Percentiles rank a stretch among this genome's conserved stretches.
Conservation (phyloP, 192 early-diverging fungal genomes). For the Haplosporangium gracile region DNA sequence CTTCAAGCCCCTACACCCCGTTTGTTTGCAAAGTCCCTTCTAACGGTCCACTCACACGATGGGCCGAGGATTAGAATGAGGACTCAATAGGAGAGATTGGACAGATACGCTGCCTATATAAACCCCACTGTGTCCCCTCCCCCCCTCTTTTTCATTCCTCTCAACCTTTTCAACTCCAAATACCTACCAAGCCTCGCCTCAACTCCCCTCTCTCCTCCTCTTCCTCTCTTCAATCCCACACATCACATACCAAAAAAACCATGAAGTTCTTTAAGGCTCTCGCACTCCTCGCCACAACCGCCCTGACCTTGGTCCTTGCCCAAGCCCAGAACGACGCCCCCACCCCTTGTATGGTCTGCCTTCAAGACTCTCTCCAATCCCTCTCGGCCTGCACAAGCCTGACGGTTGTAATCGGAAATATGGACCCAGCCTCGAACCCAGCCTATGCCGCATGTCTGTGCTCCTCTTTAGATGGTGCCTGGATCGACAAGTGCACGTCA, state of each 20-base stretch:
- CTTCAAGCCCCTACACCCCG: no score
- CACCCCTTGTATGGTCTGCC: slow-evolving; percentile 9
- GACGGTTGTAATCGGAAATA: background rate
- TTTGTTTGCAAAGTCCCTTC: background rate
- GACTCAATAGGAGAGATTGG: background rate
- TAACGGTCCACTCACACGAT: slow-evolving; percentile 1
- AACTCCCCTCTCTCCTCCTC: background rate
- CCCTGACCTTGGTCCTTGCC: background rate
- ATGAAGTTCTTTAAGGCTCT: slow-evolving; percentile 14
- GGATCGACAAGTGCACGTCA: slow-evolving; percentile 12
- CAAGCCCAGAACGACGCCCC: background rate
- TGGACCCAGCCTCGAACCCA: background rate
- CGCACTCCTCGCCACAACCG: background rate
- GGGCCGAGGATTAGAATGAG: background rate
- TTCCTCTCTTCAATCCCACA: background rate
- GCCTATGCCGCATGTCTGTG: slow-evolving; percentile 27
- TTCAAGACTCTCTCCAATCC: slow-evolving; percentile 11
- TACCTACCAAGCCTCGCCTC: background rate
- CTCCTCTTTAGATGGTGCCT: slow-evolving; percentile 31
- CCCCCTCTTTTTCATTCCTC: background rate
- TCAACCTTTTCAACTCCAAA: background rate
- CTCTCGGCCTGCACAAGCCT: slow-evolving; percentile 4
- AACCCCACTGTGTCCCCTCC: background rate
- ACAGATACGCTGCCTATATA: background rate
- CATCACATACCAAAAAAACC: no score